These are phyloP conservation scores for Buddleja alternifolia DNA, from an alignment of 257 asterid genomes.

Conservation along the genomic window DNA sequence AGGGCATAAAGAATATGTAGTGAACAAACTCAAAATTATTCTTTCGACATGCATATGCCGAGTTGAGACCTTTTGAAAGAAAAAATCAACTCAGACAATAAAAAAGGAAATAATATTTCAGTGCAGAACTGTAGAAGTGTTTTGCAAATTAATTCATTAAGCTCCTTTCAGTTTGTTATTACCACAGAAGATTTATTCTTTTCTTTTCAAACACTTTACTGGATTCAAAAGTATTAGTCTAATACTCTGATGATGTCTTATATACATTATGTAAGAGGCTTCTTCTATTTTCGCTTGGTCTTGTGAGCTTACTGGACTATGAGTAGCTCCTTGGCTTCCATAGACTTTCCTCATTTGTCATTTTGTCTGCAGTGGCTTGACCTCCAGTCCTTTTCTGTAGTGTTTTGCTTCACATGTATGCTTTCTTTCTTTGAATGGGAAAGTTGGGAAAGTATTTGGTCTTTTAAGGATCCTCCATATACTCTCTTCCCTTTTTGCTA, in stretches of 20 bases:
- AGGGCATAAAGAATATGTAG: not conserved
- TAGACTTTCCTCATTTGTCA: not conserved
- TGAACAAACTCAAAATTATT: not conserved
- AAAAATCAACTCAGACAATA: not conserved
- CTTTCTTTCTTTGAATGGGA: too few relatives aligned
- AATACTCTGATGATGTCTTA: not conserved
- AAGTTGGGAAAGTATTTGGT: not conserved
- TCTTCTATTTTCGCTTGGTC: slow-evolving; percentile 4
- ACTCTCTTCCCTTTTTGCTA: not conserved
- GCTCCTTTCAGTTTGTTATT: not conserved
- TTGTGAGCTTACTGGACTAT: not conserved
- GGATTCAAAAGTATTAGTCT: too few relatives aligned
- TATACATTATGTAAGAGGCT: not conserved
- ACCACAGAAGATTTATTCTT: not conserved
- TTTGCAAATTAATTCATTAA: not conserved
- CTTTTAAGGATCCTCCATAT: not conserved
- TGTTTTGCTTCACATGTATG: too few relatives aligned
- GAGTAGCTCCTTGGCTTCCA: slow-evolving; percentile 1
- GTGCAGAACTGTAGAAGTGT: not conserved
- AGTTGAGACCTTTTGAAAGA: not conserved
- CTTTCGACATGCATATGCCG: not conserved
- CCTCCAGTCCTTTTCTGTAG: not conserved
- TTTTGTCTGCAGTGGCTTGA: not conserved
- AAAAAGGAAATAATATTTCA: not conserved
- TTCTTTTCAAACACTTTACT: not conserved